Evolutionary conservation across 805 yeast species (phyloP).

Genomic region (Hanseniaspora pseudoguilliermondii): DNA sequence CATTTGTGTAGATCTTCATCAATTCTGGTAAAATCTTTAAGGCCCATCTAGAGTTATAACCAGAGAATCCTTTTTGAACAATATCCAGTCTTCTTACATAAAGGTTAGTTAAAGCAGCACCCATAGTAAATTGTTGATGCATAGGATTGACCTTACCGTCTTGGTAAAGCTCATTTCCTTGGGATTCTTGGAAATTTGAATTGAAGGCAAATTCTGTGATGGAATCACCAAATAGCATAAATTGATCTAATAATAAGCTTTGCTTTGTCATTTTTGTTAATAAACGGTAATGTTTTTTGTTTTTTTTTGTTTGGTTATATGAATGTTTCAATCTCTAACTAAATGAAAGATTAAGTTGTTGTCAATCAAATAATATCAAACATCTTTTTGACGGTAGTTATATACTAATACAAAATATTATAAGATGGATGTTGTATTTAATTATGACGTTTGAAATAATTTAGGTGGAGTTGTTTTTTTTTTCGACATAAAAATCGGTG

Average conservation of each 20-base stretch:
- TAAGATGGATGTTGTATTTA: background rate
- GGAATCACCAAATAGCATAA: slow-evolving; percentile 60
- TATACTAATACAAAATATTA: background rate
- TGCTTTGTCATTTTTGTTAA: background rate
- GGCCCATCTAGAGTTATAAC: slow-evolving; percentile 61
- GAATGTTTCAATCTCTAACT: too few relatives aligned
- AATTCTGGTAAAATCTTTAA: slow-evolving; percentile 37
- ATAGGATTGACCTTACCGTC: slow-evolving; percentile 1
- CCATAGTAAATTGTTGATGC: slow-evolving; percentile 33
- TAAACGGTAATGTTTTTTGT: background rate
- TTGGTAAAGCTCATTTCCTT: slow-evolving; percentile 9
- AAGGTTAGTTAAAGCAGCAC: slow-evolving; percentile 37
- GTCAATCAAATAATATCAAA: background rate
- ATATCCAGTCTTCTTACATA: slow-evolving; percentile 57
- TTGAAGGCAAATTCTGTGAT: slow-evolving; percentile 45
- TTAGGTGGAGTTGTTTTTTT: background rate
- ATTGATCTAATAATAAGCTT: slow-evolving; percentile 26
- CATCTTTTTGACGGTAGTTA: background rate
- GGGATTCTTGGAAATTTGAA: slow-evolving; percentile 22
- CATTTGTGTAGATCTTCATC: slow-evolving; percentile 26
- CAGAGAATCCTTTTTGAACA: slow-evolving; percentile 61
- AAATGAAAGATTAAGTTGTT: too few relatives aligned
- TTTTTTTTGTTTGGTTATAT: too few relatives aligned
- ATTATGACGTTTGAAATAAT: background rate
- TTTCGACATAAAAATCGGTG: too few relatives aligned